These are phyloP conservation scores for Colletotrichum sp. DNA, from an alignment of 2,329 filamentous ascomycete species.

Conservation along the genomic window DNA sequence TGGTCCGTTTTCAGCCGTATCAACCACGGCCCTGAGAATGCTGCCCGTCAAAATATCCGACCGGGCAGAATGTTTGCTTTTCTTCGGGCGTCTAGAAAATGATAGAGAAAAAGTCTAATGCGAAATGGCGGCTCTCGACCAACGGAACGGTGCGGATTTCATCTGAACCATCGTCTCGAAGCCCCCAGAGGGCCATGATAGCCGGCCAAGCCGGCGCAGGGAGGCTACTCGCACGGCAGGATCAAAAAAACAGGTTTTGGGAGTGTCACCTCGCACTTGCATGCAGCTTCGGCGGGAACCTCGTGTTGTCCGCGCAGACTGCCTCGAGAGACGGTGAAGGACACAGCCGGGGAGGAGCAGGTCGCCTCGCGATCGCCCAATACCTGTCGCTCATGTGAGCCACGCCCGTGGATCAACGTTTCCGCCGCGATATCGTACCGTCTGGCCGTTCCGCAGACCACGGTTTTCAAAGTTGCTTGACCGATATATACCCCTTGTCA, in stretches of 20 bases:
- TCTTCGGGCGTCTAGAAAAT: background rate
- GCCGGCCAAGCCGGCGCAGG: conserved; percentile 18
- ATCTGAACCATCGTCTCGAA: conserved; percentile 12
- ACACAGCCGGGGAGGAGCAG: background rate
- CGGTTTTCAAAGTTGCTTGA: background rate
- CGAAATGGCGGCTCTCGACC: background rate
- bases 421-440: background rate
- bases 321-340: conserved; percentile 19
- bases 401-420: background rate
- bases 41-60: background rate
- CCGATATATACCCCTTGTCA: background rate
- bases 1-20: background rate
- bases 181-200: background rate
- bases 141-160: background rate
- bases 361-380: background rate
- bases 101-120: background rate
- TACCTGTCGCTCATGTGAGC: background rate
- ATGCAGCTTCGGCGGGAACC: conserved; percentile 20
- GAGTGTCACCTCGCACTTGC: conserved; percentile 20
- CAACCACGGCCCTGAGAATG: background rate
- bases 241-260: conserved; percentile 21
- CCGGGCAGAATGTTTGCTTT: background rate
- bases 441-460: background rate
- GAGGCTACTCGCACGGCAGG: conserved; percentile 10
- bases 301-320: conserved; percentile 12